Conservation (phyloP, 2,329 filamentous ascomycete species). For the Xylaria digitata region DNA sequence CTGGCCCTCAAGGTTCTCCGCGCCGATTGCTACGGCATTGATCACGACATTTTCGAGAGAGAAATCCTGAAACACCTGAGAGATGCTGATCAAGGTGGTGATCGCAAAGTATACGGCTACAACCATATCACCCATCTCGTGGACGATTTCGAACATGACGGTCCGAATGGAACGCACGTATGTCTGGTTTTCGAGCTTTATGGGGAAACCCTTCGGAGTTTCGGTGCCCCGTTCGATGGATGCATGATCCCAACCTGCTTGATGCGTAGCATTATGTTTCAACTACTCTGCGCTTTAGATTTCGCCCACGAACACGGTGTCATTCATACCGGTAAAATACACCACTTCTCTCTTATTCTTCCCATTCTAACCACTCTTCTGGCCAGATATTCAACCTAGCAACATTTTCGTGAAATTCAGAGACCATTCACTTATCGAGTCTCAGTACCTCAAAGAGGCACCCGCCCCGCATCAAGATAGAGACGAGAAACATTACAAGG, state of each 20-base stretch:
- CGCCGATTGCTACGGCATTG: conserved; percentile 34
- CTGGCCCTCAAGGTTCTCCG: conserved; percentile 37
- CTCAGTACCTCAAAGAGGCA: conserved; percentile 28
- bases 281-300: conserved; percentile 45
- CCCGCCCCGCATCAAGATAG: conserved; percentile 25
- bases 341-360: too few relatives aligned
- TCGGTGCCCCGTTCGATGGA: conserved; percentile 30
- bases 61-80: conserved; percentile 39
- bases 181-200: conserved; percentile 46
- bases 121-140: conserved; percentile 40
- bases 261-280: conserved; percentile 40
- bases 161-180: conserved; percentile 43
- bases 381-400: conserved; percentile 42
- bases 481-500: background rate
- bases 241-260: conserved; percentile 40
- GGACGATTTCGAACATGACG: conserved; percentile 43
- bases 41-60: conserved; percentile 37
- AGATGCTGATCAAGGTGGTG: conserved; percentile 12
- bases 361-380: background rate
- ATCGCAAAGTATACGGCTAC: conserved; percentile 33
- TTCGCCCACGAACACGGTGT: conserved; percentile 41
- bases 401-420: conserved; percentile 44
- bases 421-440: conserved; percentile 40
- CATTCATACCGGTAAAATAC: conserved; percentile 20
- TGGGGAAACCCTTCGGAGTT: conserved; percentile 41